These are phyloP conservation scores for Pinus albicaulis DNA, from an alignment of 75 land plant genomes.

Conservation along the genomic window DNA sequence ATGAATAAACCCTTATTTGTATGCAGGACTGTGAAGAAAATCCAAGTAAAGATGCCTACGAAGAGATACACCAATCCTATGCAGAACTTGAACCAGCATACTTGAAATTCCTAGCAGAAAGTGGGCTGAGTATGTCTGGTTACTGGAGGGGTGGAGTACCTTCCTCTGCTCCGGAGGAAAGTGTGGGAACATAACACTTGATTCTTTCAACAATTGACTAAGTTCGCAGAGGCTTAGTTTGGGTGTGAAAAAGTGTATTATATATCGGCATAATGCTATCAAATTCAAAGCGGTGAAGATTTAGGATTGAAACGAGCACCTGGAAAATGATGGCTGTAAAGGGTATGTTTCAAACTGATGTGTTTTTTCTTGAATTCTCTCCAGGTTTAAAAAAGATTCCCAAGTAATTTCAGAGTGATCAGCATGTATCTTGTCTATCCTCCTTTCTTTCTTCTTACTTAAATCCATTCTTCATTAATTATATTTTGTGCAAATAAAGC, in stretches of 20 bases:
- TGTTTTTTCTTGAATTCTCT: too few species aligned
- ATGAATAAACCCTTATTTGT: not conserved
- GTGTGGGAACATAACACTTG: not conserved
- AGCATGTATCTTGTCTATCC: not conserved
- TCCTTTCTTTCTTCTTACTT: not conserved
- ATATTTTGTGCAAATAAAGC: too few species aligned
- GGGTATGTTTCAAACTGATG: too few species aligned
- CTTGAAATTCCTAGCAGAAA: constrained; percentile 37
- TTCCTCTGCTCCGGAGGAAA: constrained; percentile 18
- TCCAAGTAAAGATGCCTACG: constrained; percentile 24
- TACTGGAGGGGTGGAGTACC: constrained; percentile 50
- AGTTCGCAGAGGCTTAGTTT: not conserved
- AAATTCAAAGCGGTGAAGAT: not conserved
- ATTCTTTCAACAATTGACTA: not conserved
- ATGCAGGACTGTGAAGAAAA: constrained; percentile 9
- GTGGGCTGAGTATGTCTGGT: constrained; percentile 42
- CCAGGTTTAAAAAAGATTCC: not conserved
- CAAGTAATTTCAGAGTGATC: not conserved
- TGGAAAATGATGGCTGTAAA: not conserved
- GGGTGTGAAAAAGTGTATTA: constrained; percentile 1
- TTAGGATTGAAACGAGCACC: not conserved
- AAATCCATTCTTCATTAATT: not conserved
- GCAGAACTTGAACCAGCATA: constrained; percentile 47
- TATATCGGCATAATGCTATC: not conserved
- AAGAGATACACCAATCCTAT: constrained; percentile 37